Conservation (phyloP, 257 asterid genomes). For the Rubia yunnanensis region DNA sequence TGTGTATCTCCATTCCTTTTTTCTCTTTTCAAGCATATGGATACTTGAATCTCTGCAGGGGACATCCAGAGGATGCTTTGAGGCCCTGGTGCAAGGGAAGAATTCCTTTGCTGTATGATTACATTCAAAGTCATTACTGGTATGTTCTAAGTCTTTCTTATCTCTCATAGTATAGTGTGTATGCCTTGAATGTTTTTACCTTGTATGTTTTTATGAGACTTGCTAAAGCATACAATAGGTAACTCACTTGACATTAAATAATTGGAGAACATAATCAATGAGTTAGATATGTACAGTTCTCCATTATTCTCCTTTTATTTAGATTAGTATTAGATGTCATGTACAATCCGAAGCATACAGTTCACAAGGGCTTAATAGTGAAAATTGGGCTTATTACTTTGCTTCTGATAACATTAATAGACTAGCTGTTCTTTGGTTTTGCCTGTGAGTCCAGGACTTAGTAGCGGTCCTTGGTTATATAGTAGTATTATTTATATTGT, state of each 20-base stretch:
- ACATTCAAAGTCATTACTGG: slow-evolving; percentile 92
- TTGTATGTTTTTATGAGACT: slow-evolving; percentile 8
- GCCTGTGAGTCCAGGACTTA: neutral
- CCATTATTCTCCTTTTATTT: neutral
- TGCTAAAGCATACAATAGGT: neutral
- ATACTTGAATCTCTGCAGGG: slow-evolving; percentile 52
- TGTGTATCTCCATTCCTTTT: slow-evolving; percentile 52
- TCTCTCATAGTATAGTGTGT: neutral
- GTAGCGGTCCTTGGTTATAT: neutral
- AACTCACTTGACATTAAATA: neutral
- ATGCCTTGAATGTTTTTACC: neutral
- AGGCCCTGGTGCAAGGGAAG: slow-evolving; percentile 95
- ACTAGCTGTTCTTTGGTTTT: neutral
- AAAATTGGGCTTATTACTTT: neutral
- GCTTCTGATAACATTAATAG: too few relatives aligned
- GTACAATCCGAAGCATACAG: too few relatives aligned
- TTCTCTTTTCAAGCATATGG: slow-evolving; percentile 71
- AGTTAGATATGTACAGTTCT: neutral
- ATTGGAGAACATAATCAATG: slow-evolving; percentile 5
- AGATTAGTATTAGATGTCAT: neutral
- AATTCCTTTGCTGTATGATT: slow-evolving; percentile 84
- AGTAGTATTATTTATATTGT: neutral
- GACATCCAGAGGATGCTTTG: slow-evolving; percentile 39
- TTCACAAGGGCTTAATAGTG: neutral
- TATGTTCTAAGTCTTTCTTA: slow-evolving; percentile 30